Percentiles rank a stretch among this genome's conserved stretches.
phyloP scores from a whole-genome alignment of 345 rosid species.

The Passiflora organensis region DNA sequence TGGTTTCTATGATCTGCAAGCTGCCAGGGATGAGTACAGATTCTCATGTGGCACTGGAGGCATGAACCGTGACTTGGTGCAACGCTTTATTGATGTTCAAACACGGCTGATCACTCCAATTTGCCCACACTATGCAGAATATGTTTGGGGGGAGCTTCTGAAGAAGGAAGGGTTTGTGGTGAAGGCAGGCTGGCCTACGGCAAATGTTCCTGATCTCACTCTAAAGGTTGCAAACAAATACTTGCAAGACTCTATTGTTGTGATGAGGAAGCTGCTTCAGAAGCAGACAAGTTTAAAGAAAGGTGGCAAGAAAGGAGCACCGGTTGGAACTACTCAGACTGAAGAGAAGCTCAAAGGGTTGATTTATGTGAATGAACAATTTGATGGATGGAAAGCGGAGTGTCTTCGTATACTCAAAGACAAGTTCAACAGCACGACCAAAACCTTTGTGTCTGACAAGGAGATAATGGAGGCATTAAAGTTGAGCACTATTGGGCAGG shows the following conservation, averaged over 20 bases:
- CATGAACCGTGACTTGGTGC: slow-evolving; percentile 63
- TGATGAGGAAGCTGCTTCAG: slow-evolving; percentile 74
- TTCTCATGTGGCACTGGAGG: slow-evolving; percentile 71
- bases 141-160: slow-evolving; percentile 83
- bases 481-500: slow-evolving; percentile 47
- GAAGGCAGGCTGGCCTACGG: slow-evolving; percentile 87
- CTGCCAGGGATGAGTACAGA: slow-evolving; percentile 90
- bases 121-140: slow-evolving; percentile 89
- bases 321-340: slow-evolving; percentile 37
- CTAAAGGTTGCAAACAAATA: slow-evolving; percentile 85
- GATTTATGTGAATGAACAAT: slow-evolving; percentile 72
- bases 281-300: slow-evolving; percentile 71
- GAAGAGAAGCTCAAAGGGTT: slow-evolving; percentile 53
- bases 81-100: slow-evolving; percentile 85
- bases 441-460: slow-evolving; percentile 53
- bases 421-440: slow-evolving; percentile 41
- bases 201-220: slow-evolving; percentile 60
- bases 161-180: slow-evolving; percentile 73
- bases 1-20: slow-evolving; percentile 90
- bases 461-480: slow-evolving; percentile 60
- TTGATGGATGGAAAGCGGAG: slow-evolving; percentile 83
- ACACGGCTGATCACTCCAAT: slow-evolving; percentile 82
- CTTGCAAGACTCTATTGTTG: slow-evolving; percentile 74
- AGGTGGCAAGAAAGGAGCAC: slow-evolving; percentile 59
- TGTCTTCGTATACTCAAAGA: slow-evolving; percentile 66